A percentile compares a stretch with the other conserved stretches of the same genome.
These are phyloP conservation scores for Ascochyta koolunga DNA, from an alignment of 2,329 filamentous ascomycete species.

Conservation along the genomic window DNA sequence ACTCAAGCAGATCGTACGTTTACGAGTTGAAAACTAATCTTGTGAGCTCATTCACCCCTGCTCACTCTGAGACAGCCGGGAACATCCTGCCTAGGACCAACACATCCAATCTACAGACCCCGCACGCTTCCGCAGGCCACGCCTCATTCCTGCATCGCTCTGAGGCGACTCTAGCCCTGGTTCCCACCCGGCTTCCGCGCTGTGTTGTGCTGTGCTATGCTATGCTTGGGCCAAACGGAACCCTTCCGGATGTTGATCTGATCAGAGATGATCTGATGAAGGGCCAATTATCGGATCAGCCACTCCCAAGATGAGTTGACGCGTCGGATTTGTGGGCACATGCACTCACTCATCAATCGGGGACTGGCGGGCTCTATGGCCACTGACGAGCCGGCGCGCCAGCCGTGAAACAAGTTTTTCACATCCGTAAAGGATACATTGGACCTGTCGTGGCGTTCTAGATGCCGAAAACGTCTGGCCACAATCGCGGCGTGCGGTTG, in stretches of 20 bases:
- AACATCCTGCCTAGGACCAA: slow-evolving; percentile 10
- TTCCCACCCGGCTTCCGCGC: not conserved
- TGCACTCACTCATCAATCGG: slow-evolving; percentile 7
- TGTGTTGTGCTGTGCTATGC: not conserved
- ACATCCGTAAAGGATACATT: not conserved
- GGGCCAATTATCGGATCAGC: slow-evolving; percentile 4
- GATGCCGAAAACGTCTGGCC: not conserved
- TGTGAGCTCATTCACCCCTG: slow-evolving; percentile 10
- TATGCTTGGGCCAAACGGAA: slow-evolving; percentile 4
- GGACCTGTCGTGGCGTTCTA: slow-evolving; percentile 7
- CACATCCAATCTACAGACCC: slow-evolving; percentile 7
- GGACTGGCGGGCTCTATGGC: slow-evolving; percentile 1
- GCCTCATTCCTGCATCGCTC: slow-evolving; percentile 5
- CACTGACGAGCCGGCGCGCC: not conserved
- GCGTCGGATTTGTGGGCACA: slow-evolving; percentile 13
- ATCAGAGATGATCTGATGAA: not conserved
- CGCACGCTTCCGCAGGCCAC: slow-evolving; percentile 7
- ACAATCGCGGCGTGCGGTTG: not conserved
- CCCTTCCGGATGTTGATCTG: slow-evolving; percentile 4
- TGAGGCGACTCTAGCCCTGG: not conserved
- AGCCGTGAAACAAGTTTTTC: not conserved
- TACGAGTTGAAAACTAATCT: slow-evolving; percentile 1
- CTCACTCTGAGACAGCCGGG: slow-evolving; percentile 10
- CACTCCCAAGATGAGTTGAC: slow-evolving; percentile 4
- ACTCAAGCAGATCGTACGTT: not conserved